Conservation (phyloP, 371 early-diverging fungal genomes). For the Apophysomyces variabilis region DNA sequence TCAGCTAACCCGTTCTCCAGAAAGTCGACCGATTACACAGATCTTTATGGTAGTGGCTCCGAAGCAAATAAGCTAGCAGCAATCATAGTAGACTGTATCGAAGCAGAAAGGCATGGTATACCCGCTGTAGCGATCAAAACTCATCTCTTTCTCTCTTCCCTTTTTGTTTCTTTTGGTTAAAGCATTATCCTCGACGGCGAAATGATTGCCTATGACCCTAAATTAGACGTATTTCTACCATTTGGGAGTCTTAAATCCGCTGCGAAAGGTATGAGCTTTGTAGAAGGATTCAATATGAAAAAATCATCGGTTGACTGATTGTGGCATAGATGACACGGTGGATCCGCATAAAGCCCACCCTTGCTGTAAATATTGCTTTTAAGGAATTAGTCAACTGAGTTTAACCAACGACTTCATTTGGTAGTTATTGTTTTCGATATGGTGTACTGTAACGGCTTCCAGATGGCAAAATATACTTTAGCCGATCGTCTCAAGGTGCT, state of each 20-base stretch:
- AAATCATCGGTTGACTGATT: not conserved
- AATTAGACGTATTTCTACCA: conserved; percentile 55
- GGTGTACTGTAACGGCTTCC: conserved; percentile 63
- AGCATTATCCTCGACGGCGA: conserved; percentile 66
- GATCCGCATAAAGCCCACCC: conserved; percentile 50
- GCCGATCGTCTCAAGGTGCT: conserved; percentile 55
- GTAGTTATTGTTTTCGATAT: conserved; percentile 76
- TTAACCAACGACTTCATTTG: not conserved
- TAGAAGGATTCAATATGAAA: conserved; percentile 27
- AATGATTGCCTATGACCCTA: conserved; percentile 72
- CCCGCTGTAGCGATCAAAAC: not conserved
- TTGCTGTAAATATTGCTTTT: conserved; percentile 45
- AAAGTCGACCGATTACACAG: conserved; percentile 66
- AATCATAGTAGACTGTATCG: conserved; percentile 21
- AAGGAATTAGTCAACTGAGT: not conserved
- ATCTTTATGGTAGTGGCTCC: conserved; percentile 61
- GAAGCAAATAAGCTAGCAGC: conserved; percentile 24
- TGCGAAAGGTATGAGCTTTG: conserved; percentile 50
- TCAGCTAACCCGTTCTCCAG: conserved; percentile 17
- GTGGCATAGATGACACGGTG: conserved; percentile 10
- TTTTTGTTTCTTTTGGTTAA: not conserved
- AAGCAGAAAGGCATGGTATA: conserved; percentile 25
- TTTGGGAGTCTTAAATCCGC: conserved; percentile 77
- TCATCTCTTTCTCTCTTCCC: not conserved
- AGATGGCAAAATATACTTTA: conserved; percentile 59